Evolutionary conservation across 2,329 filamentous ascomycete genomes (phyloP).

Genomic region (Macroventuria anomochaeta): DNA sequence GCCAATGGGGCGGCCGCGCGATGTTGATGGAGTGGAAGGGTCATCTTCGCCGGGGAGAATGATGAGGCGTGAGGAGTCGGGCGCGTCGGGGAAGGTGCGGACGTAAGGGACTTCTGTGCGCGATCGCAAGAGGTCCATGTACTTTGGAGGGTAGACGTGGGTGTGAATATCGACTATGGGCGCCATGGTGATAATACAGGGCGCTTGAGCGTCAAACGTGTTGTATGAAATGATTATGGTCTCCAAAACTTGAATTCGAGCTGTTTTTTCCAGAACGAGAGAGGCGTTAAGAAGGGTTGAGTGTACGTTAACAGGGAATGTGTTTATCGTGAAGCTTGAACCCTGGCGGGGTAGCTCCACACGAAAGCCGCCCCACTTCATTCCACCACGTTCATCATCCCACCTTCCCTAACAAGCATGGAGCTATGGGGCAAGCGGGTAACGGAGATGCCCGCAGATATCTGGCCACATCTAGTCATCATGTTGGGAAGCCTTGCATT

Average conservation of each 20-base stretch:
- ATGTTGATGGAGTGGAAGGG: slow-evolving; percentile 56
- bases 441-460: slow-evolving; percentile 25
- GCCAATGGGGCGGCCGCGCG: slow-evolving; percentile 81
- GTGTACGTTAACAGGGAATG: not conserved
- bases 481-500: not conserved
- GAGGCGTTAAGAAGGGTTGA: not conserved
- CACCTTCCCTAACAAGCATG: slow-evolving; percentile 41
- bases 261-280: not conserved
- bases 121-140: slow-evolving; percentile 63
- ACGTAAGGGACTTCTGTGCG: slow-evolving; percentile 73
- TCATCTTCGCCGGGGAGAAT: slow-evolving; percentile 67
- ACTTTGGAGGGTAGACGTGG: slow-evolving; percentile 67
- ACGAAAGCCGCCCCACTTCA: slow-evolving; percentile 34
- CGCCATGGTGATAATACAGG: slow-evolving; percentile 26
- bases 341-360: slow-evolving; percentile 30
- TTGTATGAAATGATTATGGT: not conserved
- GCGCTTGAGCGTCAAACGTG: not conserved
- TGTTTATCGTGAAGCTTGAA: slow-evolving; percentile 20
- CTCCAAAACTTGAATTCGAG: too few species aligned
- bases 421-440: slow-evolving; percentile 20
- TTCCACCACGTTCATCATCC: slow-evolving; percentile 33
- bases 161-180: slow-evolving; percentile 67
- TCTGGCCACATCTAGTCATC: slow-evolving; percentile 13
- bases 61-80: slow-evolving; percentile 67
- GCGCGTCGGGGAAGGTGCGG: slow-evolving; percentile 64